Evolutionary conservation across 83 land plant species (phyloP).

Genomic region (Larix sibirica): DNA sequence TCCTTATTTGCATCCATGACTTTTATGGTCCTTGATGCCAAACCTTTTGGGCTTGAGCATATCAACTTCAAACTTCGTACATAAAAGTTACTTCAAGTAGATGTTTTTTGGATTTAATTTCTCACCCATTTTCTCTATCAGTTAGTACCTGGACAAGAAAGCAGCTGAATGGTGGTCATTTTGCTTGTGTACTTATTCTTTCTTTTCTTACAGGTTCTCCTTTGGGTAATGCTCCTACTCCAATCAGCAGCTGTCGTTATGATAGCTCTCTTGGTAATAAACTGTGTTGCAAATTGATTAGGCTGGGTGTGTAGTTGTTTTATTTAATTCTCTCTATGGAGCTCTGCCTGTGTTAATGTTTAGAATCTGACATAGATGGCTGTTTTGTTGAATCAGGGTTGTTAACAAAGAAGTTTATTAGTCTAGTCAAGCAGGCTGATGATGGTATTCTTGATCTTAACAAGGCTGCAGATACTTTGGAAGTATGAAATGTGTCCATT

Average conservation of each 20-base stretch:
- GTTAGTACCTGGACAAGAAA: neutral
- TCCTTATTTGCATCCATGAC: neutral
- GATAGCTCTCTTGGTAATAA: slow-evolving; percentile 89
- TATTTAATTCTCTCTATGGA: neutral
- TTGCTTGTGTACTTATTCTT: neutral
- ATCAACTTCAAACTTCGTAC: neutral
- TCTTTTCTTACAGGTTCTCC: slow-evolving; percentile 45
- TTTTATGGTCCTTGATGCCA: neutral
- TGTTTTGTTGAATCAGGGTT: slow-evolving; percentile 47
- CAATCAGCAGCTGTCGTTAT: slow-evolving; percentile 76
- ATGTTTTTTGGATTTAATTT: neutral
- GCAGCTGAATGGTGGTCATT: neutral
- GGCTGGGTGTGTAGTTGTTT: slow-evolving; percentile 5
- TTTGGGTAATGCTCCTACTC: slow-evolving; percentile 41
- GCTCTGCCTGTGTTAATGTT: neutral
- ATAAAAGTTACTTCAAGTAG: neutral
- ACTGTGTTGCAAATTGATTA: neutral
- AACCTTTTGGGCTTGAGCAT: neutral
- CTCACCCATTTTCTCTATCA: neutral
- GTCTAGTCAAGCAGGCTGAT: slow-evolving; percentile 73
- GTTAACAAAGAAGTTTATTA: slow-evolving; percentile 80
- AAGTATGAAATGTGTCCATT: slow-evolving; percentile 23
- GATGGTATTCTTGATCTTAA: slow-evolving; percentile 87
- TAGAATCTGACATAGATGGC: neutral
- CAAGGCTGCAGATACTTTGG: slow-evolving; percentile 66